Conservation (phyloP, 1,139 yeast species). For the Debaryomyces coudertii region DNA sequence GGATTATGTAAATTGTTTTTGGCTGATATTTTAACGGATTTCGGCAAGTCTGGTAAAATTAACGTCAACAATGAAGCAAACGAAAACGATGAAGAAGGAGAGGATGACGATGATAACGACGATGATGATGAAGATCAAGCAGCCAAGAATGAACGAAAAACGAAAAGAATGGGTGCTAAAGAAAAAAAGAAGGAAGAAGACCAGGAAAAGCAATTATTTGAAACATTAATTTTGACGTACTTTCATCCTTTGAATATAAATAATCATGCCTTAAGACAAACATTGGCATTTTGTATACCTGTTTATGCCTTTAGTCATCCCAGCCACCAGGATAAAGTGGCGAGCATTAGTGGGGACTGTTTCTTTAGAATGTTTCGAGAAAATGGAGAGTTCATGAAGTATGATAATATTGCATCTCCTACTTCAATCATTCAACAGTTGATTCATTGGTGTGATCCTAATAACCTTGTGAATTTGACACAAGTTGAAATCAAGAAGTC, state of each 20-base stretch:
- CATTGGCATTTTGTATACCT: constrained; percentile 85
- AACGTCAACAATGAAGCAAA: constrained; percentile 9
- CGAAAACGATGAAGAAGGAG: constrained; percentile 17
- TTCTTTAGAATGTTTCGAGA: constrained; percentile 57
- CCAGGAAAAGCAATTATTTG: constrained; percentile 52
- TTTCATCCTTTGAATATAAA: constrained; percentile 67
- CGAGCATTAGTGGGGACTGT: constrained; percentile 68
- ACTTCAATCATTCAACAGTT: constrained; percentile 72
- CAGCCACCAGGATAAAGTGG: constrained; percentile 70
- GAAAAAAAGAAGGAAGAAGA: constrained; percentile 18
- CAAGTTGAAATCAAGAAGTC: constrained; percentile 45
- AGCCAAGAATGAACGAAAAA: constrained; percentile 16
- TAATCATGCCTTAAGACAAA: constrained; percentile 76
- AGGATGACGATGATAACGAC: constrained; percentile 16
- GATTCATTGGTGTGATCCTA: constrained; percentile 86
- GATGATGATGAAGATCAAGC: constrained; percentile 13
- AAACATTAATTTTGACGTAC: constrained; percentile 70
- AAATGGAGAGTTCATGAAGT: constrained; percentile 27
- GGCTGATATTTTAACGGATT: constrained; percentile 73
- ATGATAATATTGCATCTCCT: constrained; percentile 48
- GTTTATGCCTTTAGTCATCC: constrained; percentile 83
- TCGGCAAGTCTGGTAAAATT: constrained; percentile 35
- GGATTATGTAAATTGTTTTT: constrained; percentile 83
- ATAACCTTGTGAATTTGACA: constrained; percentile 57
- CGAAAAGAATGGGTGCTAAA: constrained; percentile 15